A percentile compares a stretch with the other conserved stretches of the same genome.
Evolutionary conservation across 1,284 basidiomycete species (phyloP).

Genomic region (Ganoderma boninense): DNA sequence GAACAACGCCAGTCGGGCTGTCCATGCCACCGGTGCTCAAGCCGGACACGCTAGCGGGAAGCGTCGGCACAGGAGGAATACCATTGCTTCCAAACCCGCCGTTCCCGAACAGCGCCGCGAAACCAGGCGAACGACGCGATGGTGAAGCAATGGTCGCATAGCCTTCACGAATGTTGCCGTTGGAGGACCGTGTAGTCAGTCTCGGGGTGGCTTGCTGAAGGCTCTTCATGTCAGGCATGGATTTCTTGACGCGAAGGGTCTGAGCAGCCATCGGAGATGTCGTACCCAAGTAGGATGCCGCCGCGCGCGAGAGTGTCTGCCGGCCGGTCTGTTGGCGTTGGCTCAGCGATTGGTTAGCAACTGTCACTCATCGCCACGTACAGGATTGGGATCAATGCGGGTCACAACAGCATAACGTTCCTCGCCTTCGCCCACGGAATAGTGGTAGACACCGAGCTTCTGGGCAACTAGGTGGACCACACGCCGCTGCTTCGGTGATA

Average conservation of each 20-base stretch:
- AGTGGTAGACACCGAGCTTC: slow-evolving; percentile 94
- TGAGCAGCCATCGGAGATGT: slow-evolving; percentile 59
- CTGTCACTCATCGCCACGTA: slow-evolving; percentile 40
- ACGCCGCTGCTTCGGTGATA: slow-evolving; percentile 87
- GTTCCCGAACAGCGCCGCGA: slow-evolving; percentile 58
- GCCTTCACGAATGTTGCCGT: slow-evolving; percentile 90
- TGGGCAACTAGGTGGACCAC: slow-evolving; percentile 97
- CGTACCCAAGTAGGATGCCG: slow-evolving; percentile 73
- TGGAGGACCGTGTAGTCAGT: slow-evolving; percentile 84
- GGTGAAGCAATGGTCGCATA: slow-evolving; percentile 90
- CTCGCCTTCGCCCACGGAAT: slow-evolving; percentile 93
- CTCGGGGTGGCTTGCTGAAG: slow-evolving; percentile 84
- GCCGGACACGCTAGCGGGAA: slow-evolving; percentile 65
- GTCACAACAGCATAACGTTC: slow-evolving; percentile 94
- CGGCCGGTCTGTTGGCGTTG: slow-evolving; percentile 29
- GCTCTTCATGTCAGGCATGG: slow-evolving; percentile 93
- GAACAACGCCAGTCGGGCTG: slow-evolving; percentile 67
- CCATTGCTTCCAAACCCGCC: slow-evolving; percentile 53
- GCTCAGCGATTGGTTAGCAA: slow-evolving; percentile 21
- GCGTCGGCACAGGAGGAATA: slow-evolving; percentile 80
- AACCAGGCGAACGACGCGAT: slow-evolving; percentile 75
- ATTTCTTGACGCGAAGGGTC: slow-evolving; percentile 89
- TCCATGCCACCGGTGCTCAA: slow-evolving; percentile 51
- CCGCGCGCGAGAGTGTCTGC: slow-evolving; percentile 77
- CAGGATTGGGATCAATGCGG: slow-evolving; percentile 81